phyloP scores from a whole-genome alignment of 805 yeast genomes.

The Teunomyces stri region DNA sequence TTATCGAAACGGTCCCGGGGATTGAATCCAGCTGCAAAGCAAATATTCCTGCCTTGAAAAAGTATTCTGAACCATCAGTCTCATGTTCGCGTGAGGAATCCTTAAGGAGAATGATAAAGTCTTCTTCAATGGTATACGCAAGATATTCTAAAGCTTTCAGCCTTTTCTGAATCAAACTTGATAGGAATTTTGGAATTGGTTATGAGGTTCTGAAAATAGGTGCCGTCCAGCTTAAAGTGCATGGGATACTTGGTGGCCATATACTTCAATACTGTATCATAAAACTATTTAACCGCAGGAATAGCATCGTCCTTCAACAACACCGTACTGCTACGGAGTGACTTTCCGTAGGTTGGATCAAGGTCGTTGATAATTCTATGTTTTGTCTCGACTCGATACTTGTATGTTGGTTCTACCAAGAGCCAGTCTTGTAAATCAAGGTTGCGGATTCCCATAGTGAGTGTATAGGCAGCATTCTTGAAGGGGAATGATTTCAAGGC shows the following conservation, averaged over 20 bases:
- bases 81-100: constrained; percentile 29
- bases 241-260: constrained; percentile 40
- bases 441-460: constrained; percentile 57
- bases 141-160: constrained; percentile 21
- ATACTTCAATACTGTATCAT: constrained; percentile 27
- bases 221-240: constrained; percentile 24
- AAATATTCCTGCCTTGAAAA: constrained; percentile 43
- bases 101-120: constrained; percentile 36
- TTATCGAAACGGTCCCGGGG: constrained; percentile 36
- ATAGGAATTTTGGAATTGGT: constrained; percentile 23
- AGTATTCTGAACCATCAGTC: constrained; percentile 35
- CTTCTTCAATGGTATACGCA: constrained; percentile 37
- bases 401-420: constrained; percentile 36
- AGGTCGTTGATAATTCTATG: constrained; percentile 25
- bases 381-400: constrained; percentile 24
- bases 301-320: constrained; percentile 31
- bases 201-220: constrained; percentile 19
- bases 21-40: constrained; percentile 46
- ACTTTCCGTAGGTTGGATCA: constrained; percentile 33
- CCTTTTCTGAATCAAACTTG: constrained; percentile 7
- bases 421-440: constrained; percentile 41
- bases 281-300: constrained; percentile 37
- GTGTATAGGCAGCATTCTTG: constrained; percentile 54
- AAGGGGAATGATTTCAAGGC: constrained; percentile 47
- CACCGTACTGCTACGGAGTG: constrained; percentile 28